Percentiles rank a stretch among this genome's conserved stretches.
phyloP scores from a whole-genome alignment of 805 yeast species.

The Millerozyma acaciae region DNA sequence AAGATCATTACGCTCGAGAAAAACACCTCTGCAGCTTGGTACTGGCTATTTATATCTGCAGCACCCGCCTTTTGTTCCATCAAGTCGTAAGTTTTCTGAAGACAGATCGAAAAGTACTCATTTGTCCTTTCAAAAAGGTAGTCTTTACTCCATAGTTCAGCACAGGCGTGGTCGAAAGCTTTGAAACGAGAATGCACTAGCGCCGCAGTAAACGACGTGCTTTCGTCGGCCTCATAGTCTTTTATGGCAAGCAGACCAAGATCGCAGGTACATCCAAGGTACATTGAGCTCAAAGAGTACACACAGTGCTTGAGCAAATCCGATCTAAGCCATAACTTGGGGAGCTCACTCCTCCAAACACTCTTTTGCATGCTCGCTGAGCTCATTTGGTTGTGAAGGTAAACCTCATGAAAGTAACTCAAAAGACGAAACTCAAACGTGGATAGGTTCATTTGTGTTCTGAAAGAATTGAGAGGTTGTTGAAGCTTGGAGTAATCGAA shows the following conservation, averaged over 20 bases:
- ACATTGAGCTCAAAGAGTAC: constrained; percentile 16
- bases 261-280: constrained; percentile 16
- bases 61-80: constrained; percentile 1
- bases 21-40: constrained; percentile 14
- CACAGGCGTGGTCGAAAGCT: background rate
- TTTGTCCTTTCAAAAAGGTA: constrained; percentile 16
- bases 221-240: background rate
- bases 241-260: background rate
- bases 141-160: background rate
- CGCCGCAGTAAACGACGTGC: background rate
- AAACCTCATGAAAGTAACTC: constrained; percentile 16
- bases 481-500: background rate
- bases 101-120: constrained; percentile 18
- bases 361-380: constrained; percentile 2
- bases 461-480: background rate
- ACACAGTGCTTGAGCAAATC: constrained; percentile 15
- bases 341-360: constrained; percentile 15
- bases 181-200: background rate
- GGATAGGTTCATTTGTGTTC: constrained; percentile 6
- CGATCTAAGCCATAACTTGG: constrained; percentile 15
- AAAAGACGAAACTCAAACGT: constrained; percentile 17
- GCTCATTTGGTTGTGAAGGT: constrained; percentile 5
- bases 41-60: background rate
- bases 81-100: constrained; percentile 10
- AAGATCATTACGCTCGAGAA: constrained; percentile 20